A percentile compares a stretch with the other conserved stretches of the same genome.
Evolutionary conservation across 164 flowering plant genomes (phyloP).

Genomic region (Tinospora cordifolia): DNA sequence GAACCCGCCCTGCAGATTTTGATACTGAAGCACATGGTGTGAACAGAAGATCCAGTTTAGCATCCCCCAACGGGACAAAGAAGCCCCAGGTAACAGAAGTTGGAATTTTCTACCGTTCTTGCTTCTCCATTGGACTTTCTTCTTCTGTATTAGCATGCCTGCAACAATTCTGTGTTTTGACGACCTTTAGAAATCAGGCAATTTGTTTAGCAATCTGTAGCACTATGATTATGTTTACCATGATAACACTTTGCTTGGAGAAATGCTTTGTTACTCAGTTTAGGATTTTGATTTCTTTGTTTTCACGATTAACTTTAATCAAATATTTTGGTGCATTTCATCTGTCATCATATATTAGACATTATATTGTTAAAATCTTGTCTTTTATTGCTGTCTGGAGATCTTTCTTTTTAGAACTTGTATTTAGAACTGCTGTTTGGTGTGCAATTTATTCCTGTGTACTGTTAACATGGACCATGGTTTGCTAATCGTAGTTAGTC

Average conservation of each 20-base stretch:
- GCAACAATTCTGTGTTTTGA: background rate
- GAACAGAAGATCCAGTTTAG: slow-evolving; percentile 23
- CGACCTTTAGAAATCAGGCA: background rate
- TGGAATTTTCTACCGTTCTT: background rate
- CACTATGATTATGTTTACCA: background rate
- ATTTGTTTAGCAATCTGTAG: background rate
- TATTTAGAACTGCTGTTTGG: background rate
- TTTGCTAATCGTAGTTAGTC: no score
- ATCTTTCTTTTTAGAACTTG: no score
- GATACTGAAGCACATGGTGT: slow-evolving; percentile 28
- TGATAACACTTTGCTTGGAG: background rate
- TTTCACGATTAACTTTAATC: background rate
- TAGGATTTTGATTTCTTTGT: background rate
- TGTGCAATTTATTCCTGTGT: background rate
- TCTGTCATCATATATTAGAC: background rate
- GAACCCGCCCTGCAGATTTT: slow-evolving; percentile 33
- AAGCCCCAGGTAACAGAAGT: slow-evolving; percentile 29
- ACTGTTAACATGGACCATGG: background rate
- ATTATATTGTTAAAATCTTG: no score
- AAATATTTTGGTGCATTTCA: background rate
- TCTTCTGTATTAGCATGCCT: background rate
- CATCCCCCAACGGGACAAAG: slow-evolving; percentile 24
- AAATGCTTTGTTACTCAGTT: background rate
- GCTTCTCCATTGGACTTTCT: background rate
- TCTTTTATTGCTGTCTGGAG: no score